Evolutionary conservation across 495 filamentous ascomycete genomes (phyloP).

Genomic region (Paragyromitra xinjiangensis): DNA sequence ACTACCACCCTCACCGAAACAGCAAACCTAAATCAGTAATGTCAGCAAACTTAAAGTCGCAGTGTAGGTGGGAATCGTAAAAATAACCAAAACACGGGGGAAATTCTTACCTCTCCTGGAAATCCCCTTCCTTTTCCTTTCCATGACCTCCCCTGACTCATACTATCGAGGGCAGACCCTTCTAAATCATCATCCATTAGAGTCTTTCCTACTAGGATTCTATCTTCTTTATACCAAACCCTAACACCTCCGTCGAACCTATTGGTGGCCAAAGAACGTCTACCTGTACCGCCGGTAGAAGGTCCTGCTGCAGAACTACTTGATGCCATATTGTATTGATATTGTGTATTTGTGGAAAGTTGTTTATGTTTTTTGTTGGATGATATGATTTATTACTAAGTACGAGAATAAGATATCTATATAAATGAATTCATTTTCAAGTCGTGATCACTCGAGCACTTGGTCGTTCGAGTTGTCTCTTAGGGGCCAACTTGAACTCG

Average conservation of each 20-base stretch:
- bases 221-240: slow-evolving; percentile 2
- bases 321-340: background rate
- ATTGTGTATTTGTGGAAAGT: background rate
- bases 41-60: background rate
- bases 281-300: background rate
- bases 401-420: background rate
- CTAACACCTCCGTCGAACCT: background rate
- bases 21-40: background rate
- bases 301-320: background rate
- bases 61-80: background rate
- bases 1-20: background rate
- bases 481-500: too few species aligned
- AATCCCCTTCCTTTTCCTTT: slow-evolving; percentile 1
- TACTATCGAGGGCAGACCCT: background rate
- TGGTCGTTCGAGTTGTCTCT: background rate
- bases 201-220: background rate
- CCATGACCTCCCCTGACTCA: slow-evolving; percentile 10
- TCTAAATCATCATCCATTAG: background rate
- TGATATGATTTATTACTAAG: background rate
- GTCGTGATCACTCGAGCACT: background rate
- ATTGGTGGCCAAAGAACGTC: background rate
- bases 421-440: background rate
- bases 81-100: background rate
- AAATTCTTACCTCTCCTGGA: background rate
- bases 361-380: background rate